Percentiles rank a stretch among this genome's conserved stretches.
Evolutionary conservation across 2,329 filamentous ascomycete species (phyloP).

Genomic region (Myrmaecium sp.): DNA sequence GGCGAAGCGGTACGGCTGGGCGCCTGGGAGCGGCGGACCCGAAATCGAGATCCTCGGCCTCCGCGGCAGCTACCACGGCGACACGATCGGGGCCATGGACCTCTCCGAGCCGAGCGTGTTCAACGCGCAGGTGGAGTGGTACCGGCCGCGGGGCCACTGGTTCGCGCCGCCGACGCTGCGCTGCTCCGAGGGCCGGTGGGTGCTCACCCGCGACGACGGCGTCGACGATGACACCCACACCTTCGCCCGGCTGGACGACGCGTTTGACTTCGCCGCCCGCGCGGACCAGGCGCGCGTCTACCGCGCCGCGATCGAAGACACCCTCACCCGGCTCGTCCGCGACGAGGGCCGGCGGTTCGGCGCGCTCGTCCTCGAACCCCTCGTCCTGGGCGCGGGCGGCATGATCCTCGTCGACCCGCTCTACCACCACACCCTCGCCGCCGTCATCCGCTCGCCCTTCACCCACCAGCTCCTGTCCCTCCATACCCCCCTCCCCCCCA

Average conservation of each 20-base stretch:
- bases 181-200: conserved; percentile 50
- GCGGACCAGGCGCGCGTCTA: conserved; percentile 19
- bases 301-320: conserved; percentile 26
- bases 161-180: conserved; percentile 61
- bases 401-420: conserved; percentile 73
- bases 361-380: conserved; percentile 61
- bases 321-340: conserved; percentile 35
- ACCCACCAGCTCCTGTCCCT: conserved; percentile 38
- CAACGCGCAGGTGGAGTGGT: conserved; percentile 79
- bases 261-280: conserved; percentile 24
- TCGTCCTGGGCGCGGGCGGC: conserved; percentile 66
- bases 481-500: conserved; percentile 4
- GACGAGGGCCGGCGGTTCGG: conserved; percentile 51
- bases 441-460: conserved; percentile 46
- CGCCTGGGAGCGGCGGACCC: conserved; percentile 34
- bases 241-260: conserved; percentile 15
- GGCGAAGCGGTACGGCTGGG: conserved; percentile 49
- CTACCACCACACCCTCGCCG: conserved; percentile 57
- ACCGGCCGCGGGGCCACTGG: conserved; percentile 62
- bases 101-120: conserved; percentile 59
- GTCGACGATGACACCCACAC: conserved; percentile 25
- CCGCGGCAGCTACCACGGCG: conserved; percentile 70
- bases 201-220: conserved; percentile 37
- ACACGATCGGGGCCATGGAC: conserved; percentile 82
- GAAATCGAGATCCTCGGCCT: conserved; percentile 54